phyloP scores from a whole-genome alignment of 2,329 filamentous ascomycete species.

The Fusarium austroafricanum region DNA sequence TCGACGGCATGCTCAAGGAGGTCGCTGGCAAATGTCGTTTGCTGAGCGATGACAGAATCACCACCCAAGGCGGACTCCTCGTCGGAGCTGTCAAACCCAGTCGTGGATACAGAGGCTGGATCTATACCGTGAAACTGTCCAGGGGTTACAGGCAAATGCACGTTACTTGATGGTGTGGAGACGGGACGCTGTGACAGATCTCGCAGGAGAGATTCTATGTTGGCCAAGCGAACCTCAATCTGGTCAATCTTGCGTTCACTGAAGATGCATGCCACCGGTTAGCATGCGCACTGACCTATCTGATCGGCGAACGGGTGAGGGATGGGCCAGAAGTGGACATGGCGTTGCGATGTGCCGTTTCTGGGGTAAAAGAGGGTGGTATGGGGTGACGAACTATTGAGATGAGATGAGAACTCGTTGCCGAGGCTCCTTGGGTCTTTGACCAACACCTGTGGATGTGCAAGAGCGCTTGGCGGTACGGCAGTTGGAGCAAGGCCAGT shows the following conservation, averaged over 20 bases:
- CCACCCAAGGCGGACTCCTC: conserved; percentile 59
- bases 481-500: conserved; percentile 69
- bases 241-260: conserved; percentile 67
- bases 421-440: conserved; percentile 65
- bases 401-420: conserved; percentile 70
- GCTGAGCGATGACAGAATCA: conserved; percentile 61
- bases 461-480: conserved; percentile 64
- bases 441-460: conserved; percentile 65
- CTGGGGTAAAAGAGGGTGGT: background rate
- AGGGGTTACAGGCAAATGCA: conserved; percentile 39
- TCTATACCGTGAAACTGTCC: conserved; percentile 35
- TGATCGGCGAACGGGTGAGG: background rate
- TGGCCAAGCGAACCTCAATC: conserved; percentile 58
- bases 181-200: conserved; percentile 49
- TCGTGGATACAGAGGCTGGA: conserved; percentile 47
- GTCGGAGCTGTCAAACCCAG: conserved; percentile 54
- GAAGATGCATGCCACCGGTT: conserved; percentile 1
- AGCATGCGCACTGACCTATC: conserved; percentile 3
- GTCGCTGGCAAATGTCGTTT: conserved; percentile 65
- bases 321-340: background rate
- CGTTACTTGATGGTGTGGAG: conserved; percentile 41
- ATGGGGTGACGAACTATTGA: conserved; percentile 63
- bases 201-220: conserved; percentile 58
- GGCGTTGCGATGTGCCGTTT: background rate
- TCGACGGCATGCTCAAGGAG: conserved; percentile 66